Conservation (phyloP, 495 filamentous ascomycete species). For the Alectoria sarmentosa region DNA sequence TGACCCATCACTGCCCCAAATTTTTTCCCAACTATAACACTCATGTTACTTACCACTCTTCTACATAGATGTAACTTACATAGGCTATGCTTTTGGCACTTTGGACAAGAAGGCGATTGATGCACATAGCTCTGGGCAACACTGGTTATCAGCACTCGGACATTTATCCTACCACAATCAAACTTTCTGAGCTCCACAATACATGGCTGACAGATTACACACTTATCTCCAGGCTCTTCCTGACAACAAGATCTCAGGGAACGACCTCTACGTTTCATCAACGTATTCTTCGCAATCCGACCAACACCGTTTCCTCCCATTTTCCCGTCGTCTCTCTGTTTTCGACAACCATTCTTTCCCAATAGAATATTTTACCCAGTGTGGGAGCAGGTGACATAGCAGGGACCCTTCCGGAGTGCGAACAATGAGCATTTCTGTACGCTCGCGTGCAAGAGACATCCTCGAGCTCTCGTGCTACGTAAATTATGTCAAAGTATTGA, state of each 20-base stretch:
- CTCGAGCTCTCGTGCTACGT: constrained; percentile 4
- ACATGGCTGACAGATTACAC: constrained; percentile 14
- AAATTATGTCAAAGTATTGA: too few species aligned
- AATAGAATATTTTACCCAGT: constrained; percentile 19
- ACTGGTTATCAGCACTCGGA: constrained; percentile 19
- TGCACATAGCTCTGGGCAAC: constrained; percentile 31
- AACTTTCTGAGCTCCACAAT: constrained; percentile 2
- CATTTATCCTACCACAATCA: constrained; percentile 20
- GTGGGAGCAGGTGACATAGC: too few species aligned
- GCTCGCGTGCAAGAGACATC: constrained; percentile 25
- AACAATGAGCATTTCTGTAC: constrained; percentile 22
- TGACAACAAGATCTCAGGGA: not conserved
- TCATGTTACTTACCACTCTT: constrained; percentile 25
- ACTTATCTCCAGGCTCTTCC: constrained; percentile 19
- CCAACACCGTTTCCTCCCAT: constrained; percentile 29
- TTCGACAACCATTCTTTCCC: constrained; percentile 30
- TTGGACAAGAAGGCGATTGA: constrained; percentile 20
- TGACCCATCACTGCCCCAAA: constrained; percentile 31
- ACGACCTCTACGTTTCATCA: not conserved
- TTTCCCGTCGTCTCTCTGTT: constrained; percentile 19
- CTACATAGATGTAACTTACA: constrained; percentile 21
- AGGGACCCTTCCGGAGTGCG: not conserved
- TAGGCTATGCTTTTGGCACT: constrained; percentile 31
- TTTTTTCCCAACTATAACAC: constrained; percentile 29
- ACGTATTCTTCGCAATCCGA: constrained; percentile 17